These are phyloP conservation scores for Microdochium trichocladiopsis DNA, from an alignment of 2,329 filamentous ascomycete genomes.

Conservation along the genomic window DNA sequence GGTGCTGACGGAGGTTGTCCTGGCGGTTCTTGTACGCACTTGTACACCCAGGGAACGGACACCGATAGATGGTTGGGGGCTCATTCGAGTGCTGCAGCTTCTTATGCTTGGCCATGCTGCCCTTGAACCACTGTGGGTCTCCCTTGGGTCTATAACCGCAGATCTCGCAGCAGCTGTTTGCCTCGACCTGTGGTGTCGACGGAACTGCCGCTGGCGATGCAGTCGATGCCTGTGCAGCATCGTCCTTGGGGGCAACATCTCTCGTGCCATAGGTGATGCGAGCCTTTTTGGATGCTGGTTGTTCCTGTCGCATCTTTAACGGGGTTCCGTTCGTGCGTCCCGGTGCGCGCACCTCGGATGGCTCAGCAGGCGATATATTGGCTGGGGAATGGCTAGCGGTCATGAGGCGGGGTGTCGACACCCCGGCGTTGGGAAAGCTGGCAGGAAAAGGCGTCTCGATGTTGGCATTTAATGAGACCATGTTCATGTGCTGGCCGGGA, in stretches of 20 bases:
- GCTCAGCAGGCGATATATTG: neutral
- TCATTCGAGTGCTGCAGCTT: conserved; percentile 43
- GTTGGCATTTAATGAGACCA: neutral
- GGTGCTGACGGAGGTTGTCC: conserved; percentile 49
- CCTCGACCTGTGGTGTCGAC: conserved; percentile 25
- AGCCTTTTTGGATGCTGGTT: neutral
- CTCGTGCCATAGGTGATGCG: neutral
- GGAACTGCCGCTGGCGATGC: neutral
- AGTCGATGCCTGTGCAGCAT: neutral
- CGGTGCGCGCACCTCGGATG: neutral
- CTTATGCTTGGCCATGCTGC: conserved; percentile 52
- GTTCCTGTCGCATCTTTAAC: neutral
- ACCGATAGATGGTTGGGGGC: conserved; percentile 44
- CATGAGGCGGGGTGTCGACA: neutral
- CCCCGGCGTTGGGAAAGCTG: neutral
- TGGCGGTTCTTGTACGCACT: conserved; percentile 49
- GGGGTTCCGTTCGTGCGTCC: neutral
- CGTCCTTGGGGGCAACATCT: neutral
- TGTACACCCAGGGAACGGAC: conserved; percentile 43
- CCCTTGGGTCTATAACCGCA: conserved; percentile 50
- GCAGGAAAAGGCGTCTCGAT: neutral
- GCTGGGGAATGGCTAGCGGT: neutral
- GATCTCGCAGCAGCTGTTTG: conserved; percentile 38
- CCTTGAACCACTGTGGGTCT: conserved; percentile 50
- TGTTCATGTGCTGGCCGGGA: neutral